Conservation (phyloP, 2,329 filamentous ascomycete genomes). For the Diaporthe sp. region DNA sequence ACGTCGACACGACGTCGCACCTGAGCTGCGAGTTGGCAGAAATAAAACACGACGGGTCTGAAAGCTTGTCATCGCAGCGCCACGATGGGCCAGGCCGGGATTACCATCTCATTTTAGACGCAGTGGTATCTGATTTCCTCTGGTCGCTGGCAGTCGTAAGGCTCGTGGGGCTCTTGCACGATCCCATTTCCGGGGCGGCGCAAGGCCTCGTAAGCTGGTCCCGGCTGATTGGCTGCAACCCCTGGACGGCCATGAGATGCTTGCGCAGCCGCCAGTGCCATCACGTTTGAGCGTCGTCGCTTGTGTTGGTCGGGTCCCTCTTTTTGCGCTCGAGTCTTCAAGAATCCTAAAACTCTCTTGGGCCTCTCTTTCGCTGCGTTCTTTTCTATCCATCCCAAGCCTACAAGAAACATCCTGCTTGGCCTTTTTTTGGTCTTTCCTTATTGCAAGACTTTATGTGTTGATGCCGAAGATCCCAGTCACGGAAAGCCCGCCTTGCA, state of each 20-base stretch:
- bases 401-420: background rate
- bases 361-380: background rate
- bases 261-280: constrained; percentile 35
- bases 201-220: constrained; percentile 49
- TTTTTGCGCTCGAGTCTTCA: background rate
- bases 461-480: constrained; percentile 14
- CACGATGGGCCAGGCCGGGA: constrained; percentile 2
- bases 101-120: constrained; percentile 10
- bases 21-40: background rate
- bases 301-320: background rate
- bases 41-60: background rate
- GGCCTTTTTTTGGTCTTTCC: background rate
- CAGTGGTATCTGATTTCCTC: background rate
- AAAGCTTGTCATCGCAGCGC: constrained; percentile 16
- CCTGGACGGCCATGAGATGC: constrained; percentile 35
- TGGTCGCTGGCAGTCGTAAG: constrained; percentile 20
- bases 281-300: constrained; percentile 19
- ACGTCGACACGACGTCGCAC: constrained; percentile 16
- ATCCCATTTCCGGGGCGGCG: constrained; percentile 38
- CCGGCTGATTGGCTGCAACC: constrained; percentile 43
- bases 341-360: background rate
- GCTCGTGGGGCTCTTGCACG: constrained; percentile 30
- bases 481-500: constrained; percentile 4
- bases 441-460: constrained; percentile 4
- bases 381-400: background rate